A percentile compares a stretch with the other conserved stretches of the same genome.
phyloP scores from a whole-genome alignment of 2,329 filamentous ascomycete species.

The Microdochium paspali region DNA sequence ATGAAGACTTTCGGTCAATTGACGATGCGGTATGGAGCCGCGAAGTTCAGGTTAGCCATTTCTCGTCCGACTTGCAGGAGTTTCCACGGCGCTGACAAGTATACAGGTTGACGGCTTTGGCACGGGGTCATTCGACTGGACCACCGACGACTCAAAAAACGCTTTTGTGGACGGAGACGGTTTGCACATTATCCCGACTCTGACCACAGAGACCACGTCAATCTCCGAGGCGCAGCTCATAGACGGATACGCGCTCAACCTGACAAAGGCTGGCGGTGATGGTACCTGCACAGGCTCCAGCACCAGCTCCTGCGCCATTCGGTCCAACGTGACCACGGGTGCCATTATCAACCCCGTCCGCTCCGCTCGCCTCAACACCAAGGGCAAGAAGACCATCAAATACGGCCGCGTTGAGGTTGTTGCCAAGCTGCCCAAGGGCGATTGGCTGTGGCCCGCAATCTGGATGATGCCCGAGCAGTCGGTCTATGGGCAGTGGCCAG shows the following conservation, averaged over 20 bases:
- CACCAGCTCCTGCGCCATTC: constrained; percentile 24
- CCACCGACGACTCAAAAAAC: constrained; percentile 36
- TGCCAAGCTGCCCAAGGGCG: constrained; percentile 39
- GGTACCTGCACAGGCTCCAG: constrained; percentile 30
- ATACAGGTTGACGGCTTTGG: constrained; percentile 44
- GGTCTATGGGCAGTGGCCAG: constrained; percentile 40
- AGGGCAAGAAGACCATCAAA: constrained; percentile 32
- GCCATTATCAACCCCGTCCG: constrained; percentile 39
- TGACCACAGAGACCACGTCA: constrained; percentile 30
- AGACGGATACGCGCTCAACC: constrained; percentile 31
- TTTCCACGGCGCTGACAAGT: constrained; percentile 26
- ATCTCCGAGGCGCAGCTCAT: constrained; percentile 27
- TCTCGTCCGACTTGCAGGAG: not conserved
- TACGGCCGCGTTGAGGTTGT: constrained; percentile 44
- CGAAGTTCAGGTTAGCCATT: constrained; percentile 32
- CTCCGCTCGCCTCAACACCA: constrained; percentile 37
- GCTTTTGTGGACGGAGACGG: constrained; percentile 35
- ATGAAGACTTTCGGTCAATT: constrained; percentile 37
- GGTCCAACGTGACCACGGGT: constrained; percentile 30
- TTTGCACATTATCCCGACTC: constrained; percentile 45
- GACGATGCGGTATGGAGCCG: constrained; percentile 36
- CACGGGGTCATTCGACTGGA: constrained; percentile 45
- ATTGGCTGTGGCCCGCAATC: constrained; percentile 46
- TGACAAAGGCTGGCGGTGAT: constrained; percentile 21
- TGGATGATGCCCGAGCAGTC: constrained; percentile 40